Evolutionary conservation across 805 yeast genomes (phyloP).

Genomic region (Candida namnaoensis): DNA sequence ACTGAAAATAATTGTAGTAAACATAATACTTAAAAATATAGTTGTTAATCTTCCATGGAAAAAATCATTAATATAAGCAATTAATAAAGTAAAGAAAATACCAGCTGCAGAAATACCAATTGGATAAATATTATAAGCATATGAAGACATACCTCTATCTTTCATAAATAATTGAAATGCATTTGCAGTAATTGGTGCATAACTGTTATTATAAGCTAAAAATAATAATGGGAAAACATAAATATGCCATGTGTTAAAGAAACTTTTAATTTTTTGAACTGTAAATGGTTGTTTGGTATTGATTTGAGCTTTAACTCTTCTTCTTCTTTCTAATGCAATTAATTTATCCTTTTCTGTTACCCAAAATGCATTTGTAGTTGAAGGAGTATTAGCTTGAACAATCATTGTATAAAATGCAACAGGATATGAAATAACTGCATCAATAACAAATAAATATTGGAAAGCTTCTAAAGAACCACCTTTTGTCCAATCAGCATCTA

Average conservation of each 20-base stretch:
- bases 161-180: slow-evolving; percentile 36
- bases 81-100: slow-evolving; percentile 22
- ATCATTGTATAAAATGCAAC: slow-evolving; percentile 33
- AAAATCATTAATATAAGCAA: slow-evolving; percentile 26
- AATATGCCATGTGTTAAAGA: slow-evolving; percentile 37
- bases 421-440: slow-evolving; percentile 33
- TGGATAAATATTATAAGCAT: slow-evolving; percentile 28
- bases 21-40: slow-evolving; percentile 26
- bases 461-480: slow-evolving; percentile 21
- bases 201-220: slow-evolving; percentile 1
- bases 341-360: slow-evolving; percentile 28
- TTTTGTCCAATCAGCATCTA: slow-evolving; percentile 8
- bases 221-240: slow-evolving; percentile 27
- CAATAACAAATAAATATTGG: slow-evolving; percentile 39
- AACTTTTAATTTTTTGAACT: slow-evolving; percentile 25
- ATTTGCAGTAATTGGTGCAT: slow-evolving; percentile 26
- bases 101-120: slow-evolving; percentile 25
- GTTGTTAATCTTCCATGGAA: slow-evolving; percentile 25
- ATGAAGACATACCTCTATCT: slow-evolving; percentile 21
- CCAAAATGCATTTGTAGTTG: slow-evolving; percentile 29
- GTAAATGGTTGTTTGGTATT: slow-evolving; percentile 30
- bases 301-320: slow-evolving; percentile 28
- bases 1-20: slow-evolving; percentile 30
- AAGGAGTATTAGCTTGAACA: slow-evolving; percentile 38
- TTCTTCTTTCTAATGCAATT: slow-evolving; percentile 35